Evolutionary conservation across 306 rosid species (phyloP).

Genomic region (Leucaena leucocephala): DNA sequence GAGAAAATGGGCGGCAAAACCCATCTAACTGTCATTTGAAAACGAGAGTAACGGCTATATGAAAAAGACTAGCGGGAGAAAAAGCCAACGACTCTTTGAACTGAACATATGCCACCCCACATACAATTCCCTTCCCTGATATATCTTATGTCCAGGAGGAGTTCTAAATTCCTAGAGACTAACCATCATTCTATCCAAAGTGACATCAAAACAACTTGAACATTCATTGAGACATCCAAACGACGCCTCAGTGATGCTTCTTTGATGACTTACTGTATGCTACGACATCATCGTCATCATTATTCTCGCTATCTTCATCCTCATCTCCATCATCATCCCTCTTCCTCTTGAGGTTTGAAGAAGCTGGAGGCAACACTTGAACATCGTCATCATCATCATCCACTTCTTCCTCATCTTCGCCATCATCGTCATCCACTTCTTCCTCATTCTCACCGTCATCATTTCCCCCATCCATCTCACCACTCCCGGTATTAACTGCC

Average conservation of each 20-base stretch:
- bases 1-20: constrained; percentile 52
- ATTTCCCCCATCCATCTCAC: constrained; percentile 54
- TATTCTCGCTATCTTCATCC: constrained; percentile 44
- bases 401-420: constrained; percentile 50
- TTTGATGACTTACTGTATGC: constrained; percentile 62
- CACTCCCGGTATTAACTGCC: constrained; percentile 53
- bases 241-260: constrained; percentile 59
- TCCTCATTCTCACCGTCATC: constrained; percentile 61
- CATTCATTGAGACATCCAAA: constrained; percentile 35
- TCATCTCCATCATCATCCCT: constrained; percentile 60
- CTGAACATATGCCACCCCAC: constrained; percentile 56
- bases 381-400: constrained; percentile 59
- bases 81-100: constrained; percentile 69
- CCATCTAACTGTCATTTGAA: constrained; percentile 79
- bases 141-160: constrained; percentile 53
- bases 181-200: constrained; percentile 49
- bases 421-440: constrained; percentile 65
- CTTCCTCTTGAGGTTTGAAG: constrained; percentile 76
- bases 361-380: constrained; percentile 61
- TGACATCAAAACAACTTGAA: constrained; percentile 45
- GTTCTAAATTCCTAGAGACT: constrained; percentile 58
- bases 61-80: constrained; percentile 48
- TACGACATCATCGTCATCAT: constrained; percentile 56
- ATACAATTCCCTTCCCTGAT: constrained; percentile 50
- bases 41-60: constrained; percentile 67